Evolutionary conservation across 139 green algal genomes (phyloP).

Genomic region (Chlamydomonas applanata): DNA sequence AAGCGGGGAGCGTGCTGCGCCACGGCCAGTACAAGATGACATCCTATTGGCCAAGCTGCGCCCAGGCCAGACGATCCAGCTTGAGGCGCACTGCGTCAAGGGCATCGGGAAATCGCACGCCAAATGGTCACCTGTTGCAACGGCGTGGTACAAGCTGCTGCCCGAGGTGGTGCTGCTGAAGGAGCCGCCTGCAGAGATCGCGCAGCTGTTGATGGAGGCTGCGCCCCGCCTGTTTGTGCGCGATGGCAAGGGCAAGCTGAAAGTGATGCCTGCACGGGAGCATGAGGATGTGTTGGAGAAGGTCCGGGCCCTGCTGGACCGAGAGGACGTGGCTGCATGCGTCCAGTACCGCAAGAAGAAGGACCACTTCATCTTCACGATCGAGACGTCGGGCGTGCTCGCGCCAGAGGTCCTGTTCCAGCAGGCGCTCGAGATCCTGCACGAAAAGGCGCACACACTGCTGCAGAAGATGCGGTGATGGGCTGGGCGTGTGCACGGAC

Average conservation of each 20-base stretch:
- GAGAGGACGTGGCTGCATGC: conserved; percentile 47
- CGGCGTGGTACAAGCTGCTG: conserved; percentile 88
- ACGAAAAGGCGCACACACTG: conserved; percentile 74
- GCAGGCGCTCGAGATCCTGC: conserved; percentile 70
- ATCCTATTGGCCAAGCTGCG: conserved; percentile 93
- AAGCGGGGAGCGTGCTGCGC: too few species aligned
- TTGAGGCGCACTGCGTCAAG: conserved; percentile 91
- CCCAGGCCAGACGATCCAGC: conserved; percentile 77
- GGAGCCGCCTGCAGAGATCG: conserved; percentile 13
- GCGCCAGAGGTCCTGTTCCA: conserved; percentile 69
- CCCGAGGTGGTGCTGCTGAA: conserved; percentile 81
- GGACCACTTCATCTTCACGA: conserved; percentile 98
- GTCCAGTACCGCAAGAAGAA: conserved; percentile 84
- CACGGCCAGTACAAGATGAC: conserved; percentile 67
- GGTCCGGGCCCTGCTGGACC: conserved; percentile 55
- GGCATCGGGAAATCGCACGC: conserved; percentile 90
- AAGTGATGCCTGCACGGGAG: conserved; percentile 8
- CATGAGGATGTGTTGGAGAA: conserved; percentile 36
- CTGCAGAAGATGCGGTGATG: conserved; percentile 47
- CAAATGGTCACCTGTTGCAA: conserved; percentile 98
- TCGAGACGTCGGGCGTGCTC: conserved; percentile 86
- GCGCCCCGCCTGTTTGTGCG: conserved; percentile 29
- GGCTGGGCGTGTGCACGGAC: too few species aligned
- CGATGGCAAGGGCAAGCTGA: not conserved
- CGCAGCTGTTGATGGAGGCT: conserved; percentile 20